These are phyloP conservation scores for Nitzschia inconspicua DNA, from an alignment of 108 stramenopile species.

Conservation along the genomic window DNA sequence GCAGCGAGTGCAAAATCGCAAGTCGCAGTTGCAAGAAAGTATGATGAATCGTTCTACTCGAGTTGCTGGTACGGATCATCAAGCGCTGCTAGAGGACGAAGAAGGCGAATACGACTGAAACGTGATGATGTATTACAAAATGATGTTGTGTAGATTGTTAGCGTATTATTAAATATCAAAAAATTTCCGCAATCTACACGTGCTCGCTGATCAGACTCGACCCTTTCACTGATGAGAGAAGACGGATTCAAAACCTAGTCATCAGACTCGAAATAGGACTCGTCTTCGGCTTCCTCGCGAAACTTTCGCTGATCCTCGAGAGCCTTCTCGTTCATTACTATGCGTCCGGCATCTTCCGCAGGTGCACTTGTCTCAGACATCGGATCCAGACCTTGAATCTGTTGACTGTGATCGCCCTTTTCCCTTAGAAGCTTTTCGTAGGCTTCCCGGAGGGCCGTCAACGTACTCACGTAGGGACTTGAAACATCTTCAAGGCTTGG, in stretches of 20 bases:
- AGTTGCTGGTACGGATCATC: too few relatives aligned
- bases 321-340: constrained; percentile 27
- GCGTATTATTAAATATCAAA: too few relatives aligned
- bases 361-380: neutral
- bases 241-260: too few relatives aligned
- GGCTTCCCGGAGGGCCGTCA: constrained; percentile 59
- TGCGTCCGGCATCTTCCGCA: neutral
- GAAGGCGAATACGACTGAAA: too few relatives aligned
- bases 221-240: too few relatives aligned
- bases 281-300: constrained; percentile 71
- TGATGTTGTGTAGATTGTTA: too few relatives aligned
- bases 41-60: too few relatives aligned
- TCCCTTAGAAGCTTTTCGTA: constrained; percentile 48
- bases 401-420: neutral
- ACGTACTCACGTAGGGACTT: constrained; percentile 72
- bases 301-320: constrained; percentile 64
- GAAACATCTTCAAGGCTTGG: constrained; percentile 77
- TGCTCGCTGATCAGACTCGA: too few relatives aligned
- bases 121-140: too few relatives aligned
- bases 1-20: neutral
- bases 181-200: too few relatives aligned
- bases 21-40: neutral
- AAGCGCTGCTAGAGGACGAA: too few relatives aligned
- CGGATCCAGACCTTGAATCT: neutral
- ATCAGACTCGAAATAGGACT: constrained; percentile 81